A percentile compares a stretch with the other conserved stretches of the same genome.
Conservation (phyloP, 495 filamentous ascomycete genomes). For the Hypoxylon intermedium region DNA sequence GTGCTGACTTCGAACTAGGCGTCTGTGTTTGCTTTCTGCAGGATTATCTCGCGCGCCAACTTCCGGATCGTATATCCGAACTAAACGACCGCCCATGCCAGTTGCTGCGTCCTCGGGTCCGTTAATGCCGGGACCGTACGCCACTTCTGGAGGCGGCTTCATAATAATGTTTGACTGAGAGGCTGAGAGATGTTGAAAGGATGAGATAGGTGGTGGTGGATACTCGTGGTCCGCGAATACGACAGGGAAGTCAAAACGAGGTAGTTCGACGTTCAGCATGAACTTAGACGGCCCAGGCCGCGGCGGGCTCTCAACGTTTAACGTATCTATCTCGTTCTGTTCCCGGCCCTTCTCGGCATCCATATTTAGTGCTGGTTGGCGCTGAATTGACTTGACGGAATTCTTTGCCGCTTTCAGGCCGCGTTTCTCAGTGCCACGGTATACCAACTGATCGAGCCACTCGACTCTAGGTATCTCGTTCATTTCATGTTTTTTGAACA, state of each 20-base stretch:
- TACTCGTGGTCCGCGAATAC: constrained; percentile 96
- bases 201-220: constrained; percentile 78
- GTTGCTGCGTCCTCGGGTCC: constrained; percentile 61
- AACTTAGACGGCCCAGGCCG: constrained; percentile 61
- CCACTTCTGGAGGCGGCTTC: constrained; percentile 82
- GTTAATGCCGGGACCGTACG: constrained; percentile 82
- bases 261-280: constrained; percentile 86
- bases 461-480: constrained; percentile 89
- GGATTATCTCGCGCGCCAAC: constrained; percentile 88
- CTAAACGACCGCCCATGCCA: constrained; percentile 64
- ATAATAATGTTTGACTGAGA: constrained; percentile 70
- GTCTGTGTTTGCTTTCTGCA: constrained; percentile 91
- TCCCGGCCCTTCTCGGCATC: constrained; percentile 48
- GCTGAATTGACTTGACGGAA: constrained; percentile 47
- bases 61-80: constrained; percentile 93
- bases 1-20: constrained; percentile 84
- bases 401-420: constrained; percentile 62
- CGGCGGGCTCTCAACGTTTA: constrained; percentile 58
- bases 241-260: constrained; percentile 93
- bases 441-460: constrained; percentile 94
- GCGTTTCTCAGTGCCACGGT: constrained; percentile 81
- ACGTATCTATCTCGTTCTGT: constrained; percentile 32
- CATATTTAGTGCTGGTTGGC: constrained; percentile 34
- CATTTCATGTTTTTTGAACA: constrained; percentile 99
- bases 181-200: constrained; percentile 66